phyloP scores from a whole-genome alignment of 495 filamentous ascomycete species.

The Neurospora intermedia region DNA sequence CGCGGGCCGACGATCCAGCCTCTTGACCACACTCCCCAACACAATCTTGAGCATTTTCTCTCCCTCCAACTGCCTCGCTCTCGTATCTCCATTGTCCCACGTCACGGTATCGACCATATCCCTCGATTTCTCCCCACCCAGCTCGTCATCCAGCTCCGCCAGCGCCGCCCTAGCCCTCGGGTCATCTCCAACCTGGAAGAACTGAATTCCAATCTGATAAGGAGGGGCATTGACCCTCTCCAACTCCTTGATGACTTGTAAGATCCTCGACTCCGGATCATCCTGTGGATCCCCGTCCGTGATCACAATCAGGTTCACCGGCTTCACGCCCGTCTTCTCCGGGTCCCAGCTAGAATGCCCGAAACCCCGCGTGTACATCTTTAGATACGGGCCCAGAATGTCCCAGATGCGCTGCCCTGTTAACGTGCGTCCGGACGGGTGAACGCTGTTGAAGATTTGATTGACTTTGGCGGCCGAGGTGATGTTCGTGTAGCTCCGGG shows the following conservation, averaged over 20 bases:
- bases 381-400: slow-evolving; percentile 62
- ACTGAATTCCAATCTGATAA: slow-evolving; percentile 90
- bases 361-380: slow-evolving; percentile 15
- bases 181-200: slow-evolving; percentile 90
- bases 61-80: slow-evolving; percentile 25
- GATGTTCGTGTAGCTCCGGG: slow-evolving; percentile 47
- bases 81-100: slow-evolving; percentile 40
- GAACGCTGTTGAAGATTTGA: slow-evolving; percentile 55
- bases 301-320: slow-evolving; percentile 87
- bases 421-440: slow-evolving; percentile 57
- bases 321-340: slow-evolving; percentile 44
- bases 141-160: slow-evolving; percentile 66
- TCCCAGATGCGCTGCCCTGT: slow-evolving; percentile 62
- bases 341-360: slow-evolving; percentile 28
- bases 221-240: slow-evolving; percentile 62
- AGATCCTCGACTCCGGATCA: slow-evolving; percentile 56
- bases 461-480: slow-evolving; percentile 40
- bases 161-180: slow-evolving; percentile 50
- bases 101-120: slow-evolving; percentile 95
- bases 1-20: slow-evolving; percentile 39
- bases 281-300: slow-evolving; percentile 85
- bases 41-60: slow-evolving; percentile 78
- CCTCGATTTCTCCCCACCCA: slow-evolving; percentile 50
- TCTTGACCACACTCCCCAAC: slow-evolving; percentile 59
- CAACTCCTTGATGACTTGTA: slow-evolving; percentile 54